Percentiles rank a stretch among this genome's conserved stretches.
Conservation (phyloP, 495 filamentous ascomycete genomes). For the Amphirosellinia nigrospora region DNA sequence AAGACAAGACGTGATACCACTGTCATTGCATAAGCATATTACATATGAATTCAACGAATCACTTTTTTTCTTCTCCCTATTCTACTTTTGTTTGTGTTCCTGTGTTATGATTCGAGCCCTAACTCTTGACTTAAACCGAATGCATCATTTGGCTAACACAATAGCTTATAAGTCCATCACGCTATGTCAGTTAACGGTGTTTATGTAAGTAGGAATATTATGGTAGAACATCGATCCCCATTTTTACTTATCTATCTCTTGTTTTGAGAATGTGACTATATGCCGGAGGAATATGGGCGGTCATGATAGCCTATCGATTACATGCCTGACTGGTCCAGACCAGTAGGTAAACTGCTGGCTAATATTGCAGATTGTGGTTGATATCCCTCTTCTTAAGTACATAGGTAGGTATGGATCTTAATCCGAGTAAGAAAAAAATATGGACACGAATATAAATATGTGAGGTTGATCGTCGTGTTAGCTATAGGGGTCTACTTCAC, state of each 20-base stretch:
- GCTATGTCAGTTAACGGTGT: neutral
- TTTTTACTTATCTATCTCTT: neutral
- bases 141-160: no score
- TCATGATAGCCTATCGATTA: no score
- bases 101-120: neutral
- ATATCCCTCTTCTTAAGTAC: no score
- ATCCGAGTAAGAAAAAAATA: no score
- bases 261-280: neutral
- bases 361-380: no score
- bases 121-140: neutral
- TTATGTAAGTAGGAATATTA: neutral
- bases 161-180: neutral
- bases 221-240: neutral
- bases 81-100: neutral
- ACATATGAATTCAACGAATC: constrained; percentile 26
- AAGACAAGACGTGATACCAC: constrained; percentile 30
- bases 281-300: neutral
- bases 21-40: constrained; percentile 24
- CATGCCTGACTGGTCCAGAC: no score
- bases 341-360: no score
- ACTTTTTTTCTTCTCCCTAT: neutral
- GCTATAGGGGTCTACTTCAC: no score
- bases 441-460: no score
- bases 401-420: no score
- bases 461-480: no score